A percentile compares a stretch with the other conserved stretches of the same genome.
phyloP scores from a whole-genome alignment of 495 filamentous ascomycete species.

The Alectoria sarmentosa region DNA sequence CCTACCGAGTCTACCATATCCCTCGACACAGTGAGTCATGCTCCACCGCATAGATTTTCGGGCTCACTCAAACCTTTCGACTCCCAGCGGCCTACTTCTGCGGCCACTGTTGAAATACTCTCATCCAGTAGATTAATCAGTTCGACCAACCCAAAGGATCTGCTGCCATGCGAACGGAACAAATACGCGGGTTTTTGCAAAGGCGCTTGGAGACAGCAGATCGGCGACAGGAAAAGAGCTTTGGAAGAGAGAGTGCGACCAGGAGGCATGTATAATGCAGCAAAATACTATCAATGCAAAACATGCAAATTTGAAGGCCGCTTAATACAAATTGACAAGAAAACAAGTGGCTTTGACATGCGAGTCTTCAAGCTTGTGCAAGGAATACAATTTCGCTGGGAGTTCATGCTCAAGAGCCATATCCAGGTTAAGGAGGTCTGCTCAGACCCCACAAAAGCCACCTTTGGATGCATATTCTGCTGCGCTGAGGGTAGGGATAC shows the following conservation, averaged over 20 bases:
- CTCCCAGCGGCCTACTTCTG: conserved; percentile 18
- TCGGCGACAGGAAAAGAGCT: conserved; percentile 34
- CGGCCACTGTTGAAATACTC: conserved; percentile 15
- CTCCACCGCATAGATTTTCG: conserved; percentile 10
- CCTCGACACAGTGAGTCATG: conserved; percentile 16
- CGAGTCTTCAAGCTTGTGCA: conserved; percentile 27
- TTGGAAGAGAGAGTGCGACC: conserved; percentile 34
- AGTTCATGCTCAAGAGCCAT: conserved; percentile 47
- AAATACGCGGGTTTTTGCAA: conserved; percentile 46
- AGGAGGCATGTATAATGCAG: conserved; percentile 32
- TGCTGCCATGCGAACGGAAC: conserved; percentile 37
- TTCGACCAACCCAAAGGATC: conserved; percentile 22
- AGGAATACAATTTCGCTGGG: conserved; percentile 41
- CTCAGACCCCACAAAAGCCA: conserved; percentile 21
- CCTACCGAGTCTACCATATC: conserved; percentile 3
- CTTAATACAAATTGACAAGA: conserved; percentile 24
- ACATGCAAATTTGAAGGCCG: conserved; percentile 40
- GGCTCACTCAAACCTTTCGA: conserved; percentile 6
- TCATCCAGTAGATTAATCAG: conserved; percentile 13
- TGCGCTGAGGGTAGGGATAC: conserved; percentile 34
- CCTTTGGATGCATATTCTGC: conserved; percentile 44
- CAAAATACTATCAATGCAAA: conserved; percentile 36
- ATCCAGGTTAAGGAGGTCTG: conserved; percentile 28
- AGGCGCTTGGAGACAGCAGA: conserved; percentile 42
- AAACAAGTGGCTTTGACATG: conserved; percentile 29